A percentile compares a stretch with the other conserved stretches of the same genome.
Evolutionary conservation across 306 rosid species (phyloP).

Genomic region (Sindora glabra): DNA sequence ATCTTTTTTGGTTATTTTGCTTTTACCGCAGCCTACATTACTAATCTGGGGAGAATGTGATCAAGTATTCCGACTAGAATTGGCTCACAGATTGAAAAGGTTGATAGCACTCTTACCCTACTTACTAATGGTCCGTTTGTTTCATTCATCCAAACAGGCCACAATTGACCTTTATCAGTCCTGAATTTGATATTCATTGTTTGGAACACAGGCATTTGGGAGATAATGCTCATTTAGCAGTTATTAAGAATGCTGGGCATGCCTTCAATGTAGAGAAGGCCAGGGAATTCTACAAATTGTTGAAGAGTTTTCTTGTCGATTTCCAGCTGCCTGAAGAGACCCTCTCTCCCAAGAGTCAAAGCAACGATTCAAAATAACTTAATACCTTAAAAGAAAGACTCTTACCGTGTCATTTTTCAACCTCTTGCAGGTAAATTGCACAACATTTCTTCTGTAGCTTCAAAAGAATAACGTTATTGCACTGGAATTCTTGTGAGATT

Average conservation of each 20-base stretch:
- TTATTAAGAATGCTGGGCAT: slow-evolving; percentile 69
- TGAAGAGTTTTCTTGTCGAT: slow-evolving; percentile 49
- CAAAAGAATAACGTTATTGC: too few species aligned
- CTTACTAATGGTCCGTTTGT: neutral
- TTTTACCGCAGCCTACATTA: slow-evolving; percentile 53
- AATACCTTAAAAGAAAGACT: neutral
- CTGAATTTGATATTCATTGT: too few species aligned
- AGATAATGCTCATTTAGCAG: slow-evolving; percentile 52
- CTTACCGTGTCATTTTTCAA: neutral
- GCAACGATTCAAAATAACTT: neutral
- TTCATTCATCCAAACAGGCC: neutral
- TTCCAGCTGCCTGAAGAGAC: slow-evolving; percentile 6
- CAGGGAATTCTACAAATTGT: slow-evolving; percentile 42
- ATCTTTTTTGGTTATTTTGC: too few species aligned
- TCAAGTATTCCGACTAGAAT: slow-evolving; percentile 57
- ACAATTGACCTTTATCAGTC: too few species aligned
- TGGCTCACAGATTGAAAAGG: slow-evolving; percentile 66
- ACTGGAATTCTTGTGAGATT: too few species aligned
- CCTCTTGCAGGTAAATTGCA: neutral
- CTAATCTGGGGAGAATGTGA: slow-evolving; percentile 87
- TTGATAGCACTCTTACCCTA: slow-evolving; percentile 9
- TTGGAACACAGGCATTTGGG: slow-evolving; percentile 53
- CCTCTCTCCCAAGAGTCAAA: slow-evolving; percentile 5
- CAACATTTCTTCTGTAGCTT: neutral
- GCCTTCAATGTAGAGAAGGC: slow-evolving; percentile 51